These are phyloP conservation scores for Tuber borchii DNA, from an alignment of 495 filamentous ascomycete genomes.

Conservation along the genomic window DNA sequence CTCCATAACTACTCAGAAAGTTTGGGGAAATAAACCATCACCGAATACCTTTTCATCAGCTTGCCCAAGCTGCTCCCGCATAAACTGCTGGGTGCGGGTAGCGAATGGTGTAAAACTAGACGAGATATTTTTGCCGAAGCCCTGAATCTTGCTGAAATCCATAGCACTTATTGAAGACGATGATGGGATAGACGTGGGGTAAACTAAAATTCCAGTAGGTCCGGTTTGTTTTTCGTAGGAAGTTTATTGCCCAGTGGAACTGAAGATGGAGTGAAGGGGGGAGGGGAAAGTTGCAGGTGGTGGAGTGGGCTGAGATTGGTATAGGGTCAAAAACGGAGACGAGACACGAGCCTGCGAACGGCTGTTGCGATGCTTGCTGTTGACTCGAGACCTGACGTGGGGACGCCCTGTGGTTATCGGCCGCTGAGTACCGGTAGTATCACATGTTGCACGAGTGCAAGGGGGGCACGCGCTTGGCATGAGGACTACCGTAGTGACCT, in stretches of 20 bases:
- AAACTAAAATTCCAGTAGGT: constrained; percentile 5
- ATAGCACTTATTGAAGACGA: constrained; percentile 31
- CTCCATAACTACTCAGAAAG: constrained; percentile 11
- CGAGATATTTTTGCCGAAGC: constrained; percentile 65
- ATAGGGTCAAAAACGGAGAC: not conserved
- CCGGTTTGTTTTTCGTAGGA: not conserved
- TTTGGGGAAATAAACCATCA: not conserved
- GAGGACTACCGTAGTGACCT: not conserved
- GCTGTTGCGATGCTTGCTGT: not conserved
- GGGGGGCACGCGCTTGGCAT: not conserved
- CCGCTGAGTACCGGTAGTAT: not conserved
- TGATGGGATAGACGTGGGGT: not conserved
- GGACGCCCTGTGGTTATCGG: not conserved
- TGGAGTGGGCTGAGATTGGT: not conserved
- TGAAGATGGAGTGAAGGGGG: constrained; percentile 1
- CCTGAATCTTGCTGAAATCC: constrained; percentile 45
- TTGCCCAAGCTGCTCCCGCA: constrained; percentile 93
- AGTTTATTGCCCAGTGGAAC: not conserved
- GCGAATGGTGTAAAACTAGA: constrained; percentile 80
- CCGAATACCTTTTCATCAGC: constrained; percentile 76
- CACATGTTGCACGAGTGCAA: not conserved
- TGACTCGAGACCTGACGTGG: not conserved
- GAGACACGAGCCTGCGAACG: no score
- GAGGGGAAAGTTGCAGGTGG: constrained; percentile 6
- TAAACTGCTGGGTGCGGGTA: constrained; percentile 87